Evolutionary conservation across 2,329 filamentous ascomycete species (phyloP), one percentile per base, ranked within the genome.

Genomic region (Fusarium sp.): DNA sequence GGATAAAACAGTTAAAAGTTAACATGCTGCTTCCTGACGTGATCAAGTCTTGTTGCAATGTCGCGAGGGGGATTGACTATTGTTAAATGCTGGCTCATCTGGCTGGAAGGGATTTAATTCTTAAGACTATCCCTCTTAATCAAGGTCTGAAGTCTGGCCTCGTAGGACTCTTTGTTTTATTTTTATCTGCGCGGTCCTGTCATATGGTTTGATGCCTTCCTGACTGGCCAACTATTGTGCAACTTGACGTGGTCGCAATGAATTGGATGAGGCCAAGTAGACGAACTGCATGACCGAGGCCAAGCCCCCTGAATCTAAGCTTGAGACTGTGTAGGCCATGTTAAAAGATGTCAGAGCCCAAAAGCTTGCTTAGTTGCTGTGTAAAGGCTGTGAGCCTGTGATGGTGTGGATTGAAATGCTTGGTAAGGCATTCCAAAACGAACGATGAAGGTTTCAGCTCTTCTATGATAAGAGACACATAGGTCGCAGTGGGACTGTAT

Each of bases 1-100:
- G 77, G 67, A 73, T 70, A 78, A 78, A 77, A 77, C 69, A 69
- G 75, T 78, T 68, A 75, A 78, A 78, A 71, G 74, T 79, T 69
- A 77, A 76, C 75, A n/a, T 57, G 15, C 45, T 59, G 45, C 39
- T 55, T 58, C 32, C 47, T 54, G 30, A 28, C 44, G 45, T 41
- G 58, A 71, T 42, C 26, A 57, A 38, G 18, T 13, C n/a, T 44
- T 24, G 26, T 26, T 20, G n/a, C 63, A 35, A 20, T 54, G 26
- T 7, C 17, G 7, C 10, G 55, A 7, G 22, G 10, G 24, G 15
- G 22, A 26, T 42, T 45, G 36, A 53, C 14, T 26, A 32, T 18
- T 28, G 20, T 28, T 8, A 17, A 22, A 12, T 54, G 32, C 24
- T 54, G 22, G 24, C 22, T 54, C 13, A 26, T 36, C 32, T 22